Percentiles rank a stretch among this genome's conserved stretches.
phyloP scores from a whole-genome alignment of 208 protist species.

The Crithidia expoeki region DNA sequence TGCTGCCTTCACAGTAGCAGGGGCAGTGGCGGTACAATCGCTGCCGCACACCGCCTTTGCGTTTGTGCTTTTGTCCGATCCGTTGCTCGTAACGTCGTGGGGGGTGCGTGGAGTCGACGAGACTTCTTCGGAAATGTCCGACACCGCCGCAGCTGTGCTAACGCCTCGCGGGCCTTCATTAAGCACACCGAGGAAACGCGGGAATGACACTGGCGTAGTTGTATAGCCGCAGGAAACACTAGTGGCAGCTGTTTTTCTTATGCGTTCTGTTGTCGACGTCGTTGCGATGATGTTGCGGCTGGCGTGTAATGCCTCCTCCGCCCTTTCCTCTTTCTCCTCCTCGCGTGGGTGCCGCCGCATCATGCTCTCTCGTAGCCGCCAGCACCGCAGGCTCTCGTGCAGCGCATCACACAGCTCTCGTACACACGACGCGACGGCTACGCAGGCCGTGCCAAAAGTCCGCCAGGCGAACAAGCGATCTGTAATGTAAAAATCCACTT shows the following conservation, averaged over 20 bases:
- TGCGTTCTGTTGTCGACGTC: not conserved
- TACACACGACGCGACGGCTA: slow-evolving; percentile 61
- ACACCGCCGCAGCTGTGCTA: not conserved
- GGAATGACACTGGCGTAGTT: slow-evolving; percentile 12
- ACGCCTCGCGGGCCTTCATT: not conserved
- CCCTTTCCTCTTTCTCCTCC: not conserved
- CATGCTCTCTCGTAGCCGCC: slow-evolving; percentile 26
- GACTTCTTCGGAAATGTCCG: too few species aligned
- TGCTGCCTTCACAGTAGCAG: not conserved
- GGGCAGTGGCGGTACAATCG: not conserved
- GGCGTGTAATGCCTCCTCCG: too few species aligned
- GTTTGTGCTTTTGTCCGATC: too few species aligned
- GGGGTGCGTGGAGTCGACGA: too few species aligned
- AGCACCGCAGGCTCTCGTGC: slow-evolving; percentile 35
- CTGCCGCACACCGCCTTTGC: not conserved
- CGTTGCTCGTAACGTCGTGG: too few species aligned
- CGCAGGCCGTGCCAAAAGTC: slow-evolving; percentile 73
- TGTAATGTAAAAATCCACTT: slow-evolving; percentile 72
- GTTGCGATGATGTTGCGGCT: not conserved
- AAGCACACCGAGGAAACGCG: slow-evolving; percentile 10
- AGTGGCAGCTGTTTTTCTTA: not conserved
- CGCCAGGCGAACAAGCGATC: slow-evolving; percentile 71
- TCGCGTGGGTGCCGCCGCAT: not conserved
- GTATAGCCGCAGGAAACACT: not conserved
- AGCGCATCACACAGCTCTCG: slow-evolving; percentile 62